These are phyloP conservation scores for Gentiana dahurica DNA, from an alignment of 257 asterid species.

Conservation along the genomic window DNA sequence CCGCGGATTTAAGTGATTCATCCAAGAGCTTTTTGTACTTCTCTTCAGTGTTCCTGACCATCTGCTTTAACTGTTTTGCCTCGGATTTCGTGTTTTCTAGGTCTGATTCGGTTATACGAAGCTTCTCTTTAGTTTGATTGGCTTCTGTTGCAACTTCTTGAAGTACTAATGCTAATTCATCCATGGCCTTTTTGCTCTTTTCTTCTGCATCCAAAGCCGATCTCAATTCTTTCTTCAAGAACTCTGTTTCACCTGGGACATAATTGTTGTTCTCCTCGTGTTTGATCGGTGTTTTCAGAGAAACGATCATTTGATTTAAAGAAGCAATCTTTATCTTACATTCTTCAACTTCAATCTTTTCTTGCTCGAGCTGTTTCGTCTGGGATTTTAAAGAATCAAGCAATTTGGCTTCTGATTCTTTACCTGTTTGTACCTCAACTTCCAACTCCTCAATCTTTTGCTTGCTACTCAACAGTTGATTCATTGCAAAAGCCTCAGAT, in stretches of 20 bases:
- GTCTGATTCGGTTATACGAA: slow-evolving; percentile 19
- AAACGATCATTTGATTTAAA: slow-evolving; percentile 27
- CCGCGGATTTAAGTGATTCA: slow-evolving; percentile 41
- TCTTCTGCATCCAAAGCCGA: slow-evolving; percentile 60
- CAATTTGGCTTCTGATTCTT: slow-evolving; percentile 25
- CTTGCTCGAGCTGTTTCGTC: slow-evolving; percentile 33
- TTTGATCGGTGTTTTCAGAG: slow-evolving; percentile 14
- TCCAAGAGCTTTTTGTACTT: slow-evolving; percentile 29
- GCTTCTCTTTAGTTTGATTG: slow-evolving; percentile 45
- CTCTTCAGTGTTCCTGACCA: slow-evolving; percentile 29
- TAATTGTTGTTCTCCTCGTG: slow-evolving; percentile 1
- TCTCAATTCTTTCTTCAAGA: slow-evolving; percentile 32
- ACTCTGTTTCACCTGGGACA: slow-evolving; percentile 12
- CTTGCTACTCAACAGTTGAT: slow-evolving; percentile 15
- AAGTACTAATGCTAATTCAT: slow-evolving; percentile 67
- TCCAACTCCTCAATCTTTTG: slow-evolving; percentile 39
- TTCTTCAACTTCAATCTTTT: slow-evolving; percentile 40
- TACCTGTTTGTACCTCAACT: slow-evolving; percentile 25
- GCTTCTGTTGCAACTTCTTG: slow-evolving; percentile 62
- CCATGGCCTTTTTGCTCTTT: slow-evolving; percentile 69
- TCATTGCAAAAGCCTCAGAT: slow-evolving; percentile 9
- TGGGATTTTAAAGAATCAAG: slow-evolving; percentile 25
- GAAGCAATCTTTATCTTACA: slow-evolving; percentile 35
- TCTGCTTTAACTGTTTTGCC: slow-evolving; percentile 28
- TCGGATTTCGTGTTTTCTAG: slow-evolving; percentile 31